These are phyloP conservation scores for Hanseniaspora hatyaiensis DNA, from an alignment of 805 yeast genomes.

Conservation along the genomic window DNA sequence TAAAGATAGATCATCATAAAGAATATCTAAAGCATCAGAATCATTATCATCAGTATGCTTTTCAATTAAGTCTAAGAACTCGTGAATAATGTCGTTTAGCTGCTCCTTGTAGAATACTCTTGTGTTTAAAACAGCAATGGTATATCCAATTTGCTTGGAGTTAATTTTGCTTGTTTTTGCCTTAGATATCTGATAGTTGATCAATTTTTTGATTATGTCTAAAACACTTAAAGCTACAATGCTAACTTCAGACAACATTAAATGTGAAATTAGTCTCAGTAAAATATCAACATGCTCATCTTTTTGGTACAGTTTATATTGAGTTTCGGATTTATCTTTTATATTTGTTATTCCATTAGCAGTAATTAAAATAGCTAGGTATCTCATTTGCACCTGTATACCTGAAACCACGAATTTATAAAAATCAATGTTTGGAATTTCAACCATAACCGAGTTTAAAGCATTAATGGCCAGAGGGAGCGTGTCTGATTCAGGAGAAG, in stretches of 20 bases:
- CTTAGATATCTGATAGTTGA: slow-evolving; percentile 35
- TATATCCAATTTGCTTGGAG: slow-evolving; percentile 36
- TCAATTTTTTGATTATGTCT: slow-evolving; percentile 55
- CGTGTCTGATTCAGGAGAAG: slow-evolving; percentile 50
- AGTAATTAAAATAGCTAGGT: slow-evolving; percentile 45
- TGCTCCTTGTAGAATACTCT: slow-evolving; percentile 84
- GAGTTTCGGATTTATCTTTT: too few relatives aligned
- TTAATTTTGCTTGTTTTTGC: slow-evolving; percentile 22
- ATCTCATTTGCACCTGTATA: slow-evolving; percentile 71
- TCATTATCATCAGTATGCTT: slow-evolving; percentile 20
- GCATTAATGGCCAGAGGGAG: slow-evolving; percentile 45
- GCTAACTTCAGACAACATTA: slow-evolving; percentile 66
- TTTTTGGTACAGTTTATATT: slow-evolving; percentile 9
- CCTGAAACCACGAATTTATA: slow-evolving; percentile 58
- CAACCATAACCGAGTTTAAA: slow-evolving; percentile 37
- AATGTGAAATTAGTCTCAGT: slow-evolving; percentile 40
- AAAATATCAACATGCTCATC: slow-evolving; percentile 24
- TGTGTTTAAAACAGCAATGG: slow-evolving; percentile 58
- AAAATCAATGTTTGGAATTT: slow-evolving; percentile 31
- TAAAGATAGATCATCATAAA: slow-evolving; percentile 6
- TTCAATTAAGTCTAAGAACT: slow-evolving; percentile 38
- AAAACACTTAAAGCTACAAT: slow-evolving; percentile 79
- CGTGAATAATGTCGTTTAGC: slow-evolving; percentile 66
- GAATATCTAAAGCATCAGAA: not conserved
- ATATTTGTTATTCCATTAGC: slow-evolving; percentile 31